Evolutionary conservation across 2,329 filamentous ascomycete species (phyloP).

Genomic region (Colletotrichum sp.): DNA sequence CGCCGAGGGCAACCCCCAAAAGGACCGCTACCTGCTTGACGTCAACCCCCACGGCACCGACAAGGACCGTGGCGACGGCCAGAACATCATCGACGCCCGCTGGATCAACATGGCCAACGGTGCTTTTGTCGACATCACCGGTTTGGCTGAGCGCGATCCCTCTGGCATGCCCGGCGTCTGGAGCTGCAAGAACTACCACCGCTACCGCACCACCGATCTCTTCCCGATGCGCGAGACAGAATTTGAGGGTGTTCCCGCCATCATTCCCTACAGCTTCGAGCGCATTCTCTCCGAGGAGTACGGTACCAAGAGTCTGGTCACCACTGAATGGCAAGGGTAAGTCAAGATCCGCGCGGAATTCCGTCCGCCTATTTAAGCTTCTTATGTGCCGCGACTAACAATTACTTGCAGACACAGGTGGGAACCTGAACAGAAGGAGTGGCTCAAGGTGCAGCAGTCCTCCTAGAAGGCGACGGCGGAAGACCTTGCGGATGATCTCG

Average conservation of each 20-base stretch:
- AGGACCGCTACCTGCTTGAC: constrained; percentile 71
- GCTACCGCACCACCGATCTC: constrained; percentile 72
- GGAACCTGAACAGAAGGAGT: constrained; percentile 62
- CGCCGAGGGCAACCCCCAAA: constrained; percentile 45
- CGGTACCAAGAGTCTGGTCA: constrained; percentile 61
- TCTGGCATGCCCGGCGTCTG: constrained; percentile 66
- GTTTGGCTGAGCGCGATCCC: constrained; percentile 70
- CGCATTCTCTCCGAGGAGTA: constrained; percentile 72
- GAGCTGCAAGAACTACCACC: constrained; percentile 82
- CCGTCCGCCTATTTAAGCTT: background rate
- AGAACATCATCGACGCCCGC: constrained; percentile 83
- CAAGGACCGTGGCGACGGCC: constrained; percentile 66
- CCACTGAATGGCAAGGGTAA: constrained; percentile 67
- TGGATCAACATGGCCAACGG: constrained; percentile 82
- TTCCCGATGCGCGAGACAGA: constrained; percentile 77
- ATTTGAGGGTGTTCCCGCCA: constrained; percentile 76
- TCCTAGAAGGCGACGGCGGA: background rate
- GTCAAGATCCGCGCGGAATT: constrained; percentile 27
- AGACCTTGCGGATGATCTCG: background rate
- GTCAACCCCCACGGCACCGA: constrained; percentile 74
- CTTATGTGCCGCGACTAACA: background rate
- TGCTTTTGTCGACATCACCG: constrained; percentile 85
- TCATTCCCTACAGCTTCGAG: constrained; percentile 73
- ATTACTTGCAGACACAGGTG: constrained; percentile 60
- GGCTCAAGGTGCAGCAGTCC: constrained; percentile 50